phyloP scores from a whole-genome alignment of 352 stramenopile genomes.

The Phytophthora capsici region DNA sequence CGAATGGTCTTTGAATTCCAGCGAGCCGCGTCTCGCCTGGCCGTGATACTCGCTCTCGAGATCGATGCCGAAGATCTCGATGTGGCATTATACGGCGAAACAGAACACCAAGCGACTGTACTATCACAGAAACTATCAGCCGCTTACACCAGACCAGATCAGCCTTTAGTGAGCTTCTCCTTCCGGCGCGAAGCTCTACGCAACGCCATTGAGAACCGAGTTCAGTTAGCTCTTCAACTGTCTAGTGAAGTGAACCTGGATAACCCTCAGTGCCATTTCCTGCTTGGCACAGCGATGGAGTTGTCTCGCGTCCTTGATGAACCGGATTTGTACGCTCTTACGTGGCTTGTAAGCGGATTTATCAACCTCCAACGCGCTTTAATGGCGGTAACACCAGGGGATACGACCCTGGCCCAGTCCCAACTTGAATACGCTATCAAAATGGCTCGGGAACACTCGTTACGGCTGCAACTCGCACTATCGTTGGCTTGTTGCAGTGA shows the following conservation, averaged over 20 bases:
- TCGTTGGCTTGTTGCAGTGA: conserved; percentile 49
- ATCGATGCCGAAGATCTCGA: conserved; percentile 36
- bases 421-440: conserved; percentile 46
- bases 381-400: conserved; percentile 4
- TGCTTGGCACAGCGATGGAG: conserved; percentile 52
- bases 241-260: conserved; percentile 36
- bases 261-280: conserved; percentile 35
- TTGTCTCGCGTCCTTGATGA: conserved; percentile 47
- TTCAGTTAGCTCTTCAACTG: conserved; percentile 52
- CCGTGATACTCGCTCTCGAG: conserved; percentile 35
- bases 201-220: conserved; percentile 43
- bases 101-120: conserved; percentile 15
- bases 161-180: conserved; percentile 28
- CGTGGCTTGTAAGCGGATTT: conserved; percentile 55
- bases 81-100: conserved; percentile 35
- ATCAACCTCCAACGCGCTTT: conserved; percentile 42
- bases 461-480: conserved; percentile 41
- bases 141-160: conserved; percentile 18
- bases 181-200: conserved; percentile 49
- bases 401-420: conserved; percentile 28
- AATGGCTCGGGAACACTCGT: conserved; percentile 42
- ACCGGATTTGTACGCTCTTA: conserved; percentile 48
- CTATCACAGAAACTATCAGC: conserved; percentile 14
- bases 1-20: conserved; percentile 45
- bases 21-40: conserved; percentile 33